Evolutionary conservation across 768 basidiomycete genomes (phyloP).

Genomic region (Lepiota brunneoincarnata): DNA sequence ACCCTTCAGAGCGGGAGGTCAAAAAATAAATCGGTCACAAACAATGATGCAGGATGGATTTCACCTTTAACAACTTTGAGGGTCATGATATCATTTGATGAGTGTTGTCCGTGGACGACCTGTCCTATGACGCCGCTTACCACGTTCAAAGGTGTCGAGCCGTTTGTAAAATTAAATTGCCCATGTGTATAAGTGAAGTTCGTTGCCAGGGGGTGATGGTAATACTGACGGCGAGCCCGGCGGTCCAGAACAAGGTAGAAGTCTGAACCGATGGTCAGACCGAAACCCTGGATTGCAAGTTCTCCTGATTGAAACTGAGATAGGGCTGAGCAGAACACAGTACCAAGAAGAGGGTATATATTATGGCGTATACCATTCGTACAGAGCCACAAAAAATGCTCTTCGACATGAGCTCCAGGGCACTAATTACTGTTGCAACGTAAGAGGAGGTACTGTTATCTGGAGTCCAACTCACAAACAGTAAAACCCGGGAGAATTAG

Average conservation of each 20-base stretch:
- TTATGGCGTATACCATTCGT: constrained; percentile 81
- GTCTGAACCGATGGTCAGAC: constrained; percentile 81
- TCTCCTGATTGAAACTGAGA: background rate
- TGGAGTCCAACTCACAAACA: constrained; percentile 52
- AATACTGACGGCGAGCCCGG: constrained; percentile 48
- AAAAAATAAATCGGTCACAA: background rate
- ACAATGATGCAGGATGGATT: background rate
- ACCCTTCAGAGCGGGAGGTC: constrained; percentile 43
- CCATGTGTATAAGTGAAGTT: constrained; percentile 54
- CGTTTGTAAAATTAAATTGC: constrained; percentile 46
- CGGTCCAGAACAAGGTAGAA: constrained; percentile 71
- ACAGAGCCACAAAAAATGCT: constrained; percentile 83
- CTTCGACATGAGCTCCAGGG: constrained; percentile 77
- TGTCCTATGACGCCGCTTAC: constrained; percentile 45
- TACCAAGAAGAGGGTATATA: constrained; percentile 81
- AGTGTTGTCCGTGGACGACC: constrained; percentile 26
- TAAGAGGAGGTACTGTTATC: background rate
- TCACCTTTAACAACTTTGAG: constrained; percentile 49
- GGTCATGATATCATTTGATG: constrained; percentile 29
- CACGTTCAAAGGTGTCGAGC: constrained; percentile 33
- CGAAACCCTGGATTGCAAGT: constrained; percentile 61
- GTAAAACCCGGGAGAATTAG: constrained; percentile 88
- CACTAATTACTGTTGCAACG: constrained; percentile 59
- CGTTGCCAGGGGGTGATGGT: constrained; percentile 38
- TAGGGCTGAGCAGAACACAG: constrained; percentile 13